Percentiles rank a stretch among this genome's conserved stretches.
Evolutionary conservation across 2,329 filamentous ascomycete genomes (phyloP).

Genomic region (Helminthosporium solani): DNA sequence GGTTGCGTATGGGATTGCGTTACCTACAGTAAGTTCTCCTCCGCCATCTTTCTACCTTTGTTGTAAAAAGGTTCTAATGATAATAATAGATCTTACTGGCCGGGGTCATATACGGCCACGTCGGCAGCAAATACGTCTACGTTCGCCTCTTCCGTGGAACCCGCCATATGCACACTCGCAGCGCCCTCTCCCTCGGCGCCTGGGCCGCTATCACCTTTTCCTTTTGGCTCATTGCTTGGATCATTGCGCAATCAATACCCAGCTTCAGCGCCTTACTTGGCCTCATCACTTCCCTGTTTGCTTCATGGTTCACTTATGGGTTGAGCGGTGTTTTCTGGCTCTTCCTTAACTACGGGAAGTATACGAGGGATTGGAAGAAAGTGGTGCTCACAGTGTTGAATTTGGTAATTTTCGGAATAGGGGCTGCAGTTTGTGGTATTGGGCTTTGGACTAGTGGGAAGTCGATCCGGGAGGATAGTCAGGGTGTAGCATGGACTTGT

Average conservation of each 20-base stretch:
- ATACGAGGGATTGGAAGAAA: conserved; percentile 45
- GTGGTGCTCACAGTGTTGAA: conserved; percentile 49
- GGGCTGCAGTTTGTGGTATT: conserved; percentile 22
- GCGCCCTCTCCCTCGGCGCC: conserved; percentile 35
- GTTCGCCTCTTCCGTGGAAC: conserved; percentile 62
- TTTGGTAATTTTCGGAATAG: conserved; percentile 38
- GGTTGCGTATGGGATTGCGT: conserved; percentile 67
- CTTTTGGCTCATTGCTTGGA: conserved; percentile 63
- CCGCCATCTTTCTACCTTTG: background rate
- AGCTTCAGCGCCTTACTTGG: conserved; percentile 66
- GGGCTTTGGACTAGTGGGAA: conserved; percentile 26
- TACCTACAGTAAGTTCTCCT: conserved; percentile 56
- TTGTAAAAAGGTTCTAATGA: background rate
- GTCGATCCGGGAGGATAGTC: conserved; percentile 22
- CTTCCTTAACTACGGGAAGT: conserved; percentile 48
- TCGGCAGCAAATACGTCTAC: conserved; percentile 66
- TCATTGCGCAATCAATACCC: conserved; percentile 68
- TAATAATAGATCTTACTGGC: conserved; percentile 59
- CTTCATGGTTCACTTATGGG: conserved; percentile 60
- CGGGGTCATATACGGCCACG: conserved; percentile 68
- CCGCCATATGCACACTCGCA: conserved; percentile 36
- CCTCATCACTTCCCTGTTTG: conserved; percentile 59
- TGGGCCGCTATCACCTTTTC: conserved; percentile 60
- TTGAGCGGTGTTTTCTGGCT: conserved; percentile 49
- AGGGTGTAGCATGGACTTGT: conserved; percentile 23